Percentiles rank a stretch among this genome's conserved stretches.
Evolutionary conservation across 202 grass and related monocot genomes (phyloP).

Genomic region (Setaria viridis): DNA sequence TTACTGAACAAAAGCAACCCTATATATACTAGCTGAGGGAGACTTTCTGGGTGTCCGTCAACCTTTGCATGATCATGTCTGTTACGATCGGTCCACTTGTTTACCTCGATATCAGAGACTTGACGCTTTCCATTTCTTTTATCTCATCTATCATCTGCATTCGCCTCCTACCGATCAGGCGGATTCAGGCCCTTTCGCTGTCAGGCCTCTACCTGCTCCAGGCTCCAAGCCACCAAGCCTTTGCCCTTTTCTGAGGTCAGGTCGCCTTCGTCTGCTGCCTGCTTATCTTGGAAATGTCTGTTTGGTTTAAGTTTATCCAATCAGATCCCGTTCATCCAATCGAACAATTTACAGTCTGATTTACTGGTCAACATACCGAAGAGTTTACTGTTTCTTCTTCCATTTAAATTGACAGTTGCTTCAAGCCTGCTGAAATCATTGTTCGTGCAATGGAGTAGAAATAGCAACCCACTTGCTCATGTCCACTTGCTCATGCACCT

Average conservation of each 20-base stretch:
- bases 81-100: conserved; percentile 28
- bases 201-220: conserved; percentile 32
- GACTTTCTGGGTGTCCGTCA: conserved; percentile 20
- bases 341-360: not conserved
- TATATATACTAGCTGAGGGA: not conserved
- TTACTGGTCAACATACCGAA: not conserved
- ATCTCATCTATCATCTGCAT: conserved; percentile 7
- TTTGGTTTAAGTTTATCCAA: not conserved
- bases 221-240: conserved; percentile 24
- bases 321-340: not conserved
- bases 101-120: not conserved
- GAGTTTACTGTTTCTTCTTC: not conserved
- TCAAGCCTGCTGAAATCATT: conserved; percentile 13
- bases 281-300: not conserved
- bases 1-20: not conserved
- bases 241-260: conserved; percentile 14
- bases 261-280: conserved; percentile 42
- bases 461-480: conserved; percentile 4
- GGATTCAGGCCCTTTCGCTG: conserved; percentile 26
- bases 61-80: conserved; percentile 42
- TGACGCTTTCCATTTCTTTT: conserved; percentile 3
- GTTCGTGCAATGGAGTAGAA: not conserved
- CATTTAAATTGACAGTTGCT: not conserved
- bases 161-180: conserved; percentile 17
- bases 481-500: not conserved